Evolutionary conservation across 73 alveolate genomes (phyloP), one percentile per base, ranked within the genome.

Genomic region (Paraurostyla sp.): DNA sequence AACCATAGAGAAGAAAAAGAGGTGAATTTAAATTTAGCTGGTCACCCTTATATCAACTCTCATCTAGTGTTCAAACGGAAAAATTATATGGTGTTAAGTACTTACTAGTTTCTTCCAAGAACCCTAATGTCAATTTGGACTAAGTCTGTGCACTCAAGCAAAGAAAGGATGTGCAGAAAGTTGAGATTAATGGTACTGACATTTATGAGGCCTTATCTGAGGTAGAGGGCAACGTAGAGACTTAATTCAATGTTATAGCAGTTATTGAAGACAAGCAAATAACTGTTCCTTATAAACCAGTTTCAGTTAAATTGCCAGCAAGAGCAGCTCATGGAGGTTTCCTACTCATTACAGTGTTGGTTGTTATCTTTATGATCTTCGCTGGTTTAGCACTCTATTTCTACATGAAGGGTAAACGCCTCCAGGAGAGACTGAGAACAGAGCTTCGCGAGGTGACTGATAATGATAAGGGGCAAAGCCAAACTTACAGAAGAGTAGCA

Each of bases 311-410:
- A 33, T 38, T 65, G 60, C 82, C 82, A 38, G 41, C 82, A 65
- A 65, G 82, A 65, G 82, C 32, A 38, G 82, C 82, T 38, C 82
- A 65, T 65, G 82, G 82, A 15, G 82, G 82, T 16, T 38, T 33
- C 16, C 1, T 65, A 11, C 36, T 65, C 2, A 16, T 65, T 1
- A 9, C 60, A 11, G 25, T 40, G 18, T 56, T 65, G 3, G 58
- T 15, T 2, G 13, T 32, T 4, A 35, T 38, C 56, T 65, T 65
- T 32, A 65, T 65, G 82, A 33, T 65, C 0, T 65, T 65, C 46
- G 56, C 40, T 16, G 35, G 35, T 38, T 11, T 65, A 2, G 82
- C 82, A 6, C 7, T 65, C 18, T 65, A 65, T 30, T 65, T 35
- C 82, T 65, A 38, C 82, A 15, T 65, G 16, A 65, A 65, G 36